These are phyloP conservation scores for Pleurotus tuoliensis DNA, from an alignment of 768 basidiomycete species.

Conservation along the genomic window DNA sequence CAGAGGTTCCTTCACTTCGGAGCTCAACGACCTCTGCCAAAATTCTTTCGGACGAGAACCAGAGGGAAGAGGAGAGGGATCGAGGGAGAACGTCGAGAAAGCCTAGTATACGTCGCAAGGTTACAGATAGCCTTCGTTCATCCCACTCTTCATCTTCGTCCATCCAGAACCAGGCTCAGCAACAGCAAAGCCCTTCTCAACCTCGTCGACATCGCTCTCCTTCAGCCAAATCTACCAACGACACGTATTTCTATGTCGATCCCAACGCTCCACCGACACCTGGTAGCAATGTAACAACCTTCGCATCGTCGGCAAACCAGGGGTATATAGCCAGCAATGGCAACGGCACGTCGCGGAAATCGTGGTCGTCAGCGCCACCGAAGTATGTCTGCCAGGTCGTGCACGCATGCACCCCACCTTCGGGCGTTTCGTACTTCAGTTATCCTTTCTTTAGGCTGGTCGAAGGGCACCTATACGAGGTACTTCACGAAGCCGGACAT, in stretches of 20 bases:
- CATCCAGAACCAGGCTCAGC: constrained; percentile 1
- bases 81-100: constrained; percentile 23
- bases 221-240: constrained; percentile 24
- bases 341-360: constrained; percentile 17
- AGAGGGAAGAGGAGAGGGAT: constrained; percentile 18
- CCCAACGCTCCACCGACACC: constrained; percentile 13
- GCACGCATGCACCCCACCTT: constrained; percentile 64
- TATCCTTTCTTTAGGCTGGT: constrained; percentile 75
- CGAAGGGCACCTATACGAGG: constrained; percentile 58
- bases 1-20: constrained; percentile 13
- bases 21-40: constrained; percentile 16
- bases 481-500: constrained; percentile 75
- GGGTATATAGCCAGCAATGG: constrained; percentile 25
- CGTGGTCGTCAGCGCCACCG: constrained; percentile 41
- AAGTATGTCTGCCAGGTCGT: constrained; percentile 68
- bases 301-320: neutral
- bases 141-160: constrained; percentile 9
- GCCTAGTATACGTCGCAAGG: constrained; percentile 24
- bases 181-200: neutral
- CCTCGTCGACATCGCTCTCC: constrained; percentile 27
- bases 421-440: constrained; percentile 61
- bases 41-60: constrained; percentile 9
- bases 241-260: constrained; percentile 29
- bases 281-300: neutral
- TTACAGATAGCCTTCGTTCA: constrained; percentile 21